These are phyloP conservation scores for Neospermospora avenae DNA, from an alignment of 2,329 filamentous ascomycete species.

Conservation along the genomic window DNA sequence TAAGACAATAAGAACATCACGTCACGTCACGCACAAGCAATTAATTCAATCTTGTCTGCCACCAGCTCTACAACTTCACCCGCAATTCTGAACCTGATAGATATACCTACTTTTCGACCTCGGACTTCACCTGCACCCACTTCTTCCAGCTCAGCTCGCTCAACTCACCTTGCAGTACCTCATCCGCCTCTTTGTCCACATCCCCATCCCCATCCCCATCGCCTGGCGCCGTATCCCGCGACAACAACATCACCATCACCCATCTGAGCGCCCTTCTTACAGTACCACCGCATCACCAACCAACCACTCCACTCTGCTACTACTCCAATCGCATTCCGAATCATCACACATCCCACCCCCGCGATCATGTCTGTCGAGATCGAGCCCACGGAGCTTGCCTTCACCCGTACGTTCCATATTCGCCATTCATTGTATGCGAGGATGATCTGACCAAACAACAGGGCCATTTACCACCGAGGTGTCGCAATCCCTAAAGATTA, in stretches of 20 bases:
- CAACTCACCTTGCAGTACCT: no score
- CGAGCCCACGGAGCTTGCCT: constrained; percentile 85
- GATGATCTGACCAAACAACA: constrained; percentile 35
- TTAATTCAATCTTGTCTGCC: background rate
- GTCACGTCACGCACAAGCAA: background rate
- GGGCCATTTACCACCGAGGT: constrained; percentile 67
- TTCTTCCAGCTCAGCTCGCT: background rate
- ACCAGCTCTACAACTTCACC: background rate
- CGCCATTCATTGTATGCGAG: constrained; percentile 9
- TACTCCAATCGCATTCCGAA: background rate
- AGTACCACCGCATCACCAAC: background rate
- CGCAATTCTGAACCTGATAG: background rate
- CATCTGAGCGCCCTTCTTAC: constrained; percentile 3
- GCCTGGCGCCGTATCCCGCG: background rate
- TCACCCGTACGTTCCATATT: constrained; percentile 73
- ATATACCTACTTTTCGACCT: background rate
- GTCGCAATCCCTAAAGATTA: constrained; percentile 60
- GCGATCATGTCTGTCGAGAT: constrained; percentile 89
- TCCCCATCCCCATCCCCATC: background rate
- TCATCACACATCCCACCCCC: constrained; percentile 8
- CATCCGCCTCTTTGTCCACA: background rate
- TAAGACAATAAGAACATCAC: background rate
- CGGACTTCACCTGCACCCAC: background rate
- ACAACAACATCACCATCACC: background rate
- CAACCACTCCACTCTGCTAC: no score